These are phyloP conservation scores for Trichoderma aggressivum DNA, from an alignment of 2,329 filamentous ascomycete genomes.

Conservation along the genomic window DNA sequence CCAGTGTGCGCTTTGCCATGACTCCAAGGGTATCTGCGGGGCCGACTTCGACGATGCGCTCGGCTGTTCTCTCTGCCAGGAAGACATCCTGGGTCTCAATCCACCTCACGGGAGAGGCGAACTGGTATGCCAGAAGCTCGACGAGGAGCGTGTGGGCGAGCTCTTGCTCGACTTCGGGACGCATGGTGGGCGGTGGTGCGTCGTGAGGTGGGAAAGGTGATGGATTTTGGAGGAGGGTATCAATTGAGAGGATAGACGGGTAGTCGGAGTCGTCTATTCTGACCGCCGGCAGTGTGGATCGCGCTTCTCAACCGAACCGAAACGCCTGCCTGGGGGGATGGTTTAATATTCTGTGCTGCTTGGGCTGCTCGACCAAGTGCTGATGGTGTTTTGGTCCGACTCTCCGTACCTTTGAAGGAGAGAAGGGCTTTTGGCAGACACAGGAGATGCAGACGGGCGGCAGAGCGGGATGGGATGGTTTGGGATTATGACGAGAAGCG, in stretches of 20 bases:
- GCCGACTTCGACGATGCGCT: constrained; percentile 96
- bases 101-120: constrained; percentile 98
- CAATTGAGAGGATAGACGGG: background rate
- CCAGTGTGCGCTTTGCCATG: constrained; percentile 94
- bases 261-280: background rate
- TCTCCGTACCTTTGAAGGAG: constrained; percentile 24
- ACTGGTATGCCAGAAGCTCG: constrained; percentile 98
- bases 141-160: constrained; percentile 97
- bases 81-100: constrained; percentile 99
- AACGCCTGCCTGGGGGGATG: background rate
- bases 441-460: background rate
- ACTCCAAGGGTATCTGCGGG: constrained; percentile 94
- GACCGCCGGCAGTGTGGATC: constrained; percentile 8
- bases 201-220: constrained; percentile 21
- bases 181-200: constrained; percentile 61
- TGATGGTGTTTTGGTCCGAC: constrained; percentile 13
- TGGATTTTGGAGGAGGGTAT: background rate
- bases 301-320: background rate
- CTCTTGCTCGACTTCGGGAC: constrained; percentile 98
- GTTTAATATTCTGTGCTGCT: background rate
- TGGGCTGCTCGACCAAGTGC: constrained; percentile 6
- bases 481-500: constrained; percentile 20
- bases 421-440: background rate
- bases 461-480: constrained; percentile 20
- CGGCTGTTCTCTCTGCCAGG: constrained; percentile 89